These are phyloP conservation scores for Globisporangium spiculum DNA, from an alignment of 352 stramenopile genomes.

Conservation along the genomic window DNA sequence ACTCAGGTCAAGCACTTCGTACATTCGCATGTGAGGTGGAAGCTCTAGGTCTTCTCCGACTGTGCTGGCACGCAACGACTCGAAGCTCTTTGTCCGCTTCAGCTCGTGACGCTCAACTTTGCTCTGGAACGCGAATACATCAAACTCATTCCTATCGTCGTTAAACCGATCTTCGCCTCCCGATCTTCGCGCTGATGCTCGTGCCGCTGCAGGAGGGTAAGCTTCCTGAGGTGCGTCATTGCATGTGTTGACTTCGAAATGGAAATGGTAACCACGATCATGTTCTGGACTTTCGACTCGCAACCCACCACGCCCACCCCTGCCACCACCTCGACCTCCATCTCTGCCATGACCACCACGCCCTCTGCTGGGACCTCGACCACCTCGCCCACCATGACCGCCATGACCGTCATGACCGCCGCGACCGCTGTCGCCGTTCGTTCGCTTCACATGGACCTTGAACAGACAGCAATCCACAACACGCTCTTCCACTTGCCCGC, in stretches of 20 bases:
- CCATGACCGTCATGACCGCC: conserved; percentile 10
- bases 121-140: not conserved
- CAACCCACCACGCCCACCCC: conserved; percentile 1
- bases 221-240: not conserved
- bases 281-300: not conserved
- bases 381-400: conserved; percentile 16
- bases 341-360: conserved; percentile 17
- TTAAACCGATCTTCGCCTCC: not conserved
- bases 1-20: conserved; percentile 41
- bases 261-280: conserved; percentile 13
- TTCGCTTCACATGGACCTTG: conserved; percentile 32
- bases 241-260: not conserved
- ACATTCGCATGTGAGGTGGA: conserved; percentile 41
- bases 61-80: conserved; percentile 30
- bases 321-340: not conserved
- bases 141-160: not conserved
- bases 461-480: conserved; percentile 39
- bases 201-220: not conserved
- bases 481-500: conserved; percentile 21
- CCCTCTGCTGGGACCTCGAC: conserved; percentile 9
- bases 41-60: conserved; percentile 26
- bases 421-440: conserved; percentile 4
- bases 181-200: not conserved
- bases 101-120: conserved; percentile 7
- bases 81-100: conserved; percentile 53